Conservation (phyloP, 208 protist genomes). For the Acanthamoeba rhysodes region DNA sequence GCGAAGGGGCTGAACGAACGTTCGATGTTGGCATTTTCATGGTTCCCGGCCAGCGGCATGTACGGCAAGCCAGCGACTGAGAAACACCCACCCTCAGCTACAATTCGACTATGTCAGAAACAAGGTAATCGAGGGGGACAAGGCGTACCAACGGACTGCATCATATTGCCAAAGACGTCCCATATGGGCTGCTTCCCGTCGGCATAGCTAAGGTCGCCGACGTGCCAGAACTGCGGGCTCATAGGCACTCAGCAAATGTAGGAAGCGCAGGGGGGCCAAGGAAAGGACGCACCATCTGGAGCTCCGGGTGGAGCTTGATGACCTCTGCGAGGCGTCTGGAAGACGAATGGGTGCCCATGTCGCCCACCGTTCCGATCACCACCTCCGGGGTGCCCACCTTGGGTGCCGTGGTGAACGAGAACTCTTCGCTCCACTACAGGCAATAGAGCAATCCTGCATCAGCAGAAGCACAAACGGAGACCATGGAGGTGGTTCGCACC, state of each 20-base stretch:
- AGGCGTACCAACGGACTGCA: not conserved
- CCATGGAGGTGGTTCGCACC: not conserved
- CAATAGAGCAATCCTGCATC: not conserved
- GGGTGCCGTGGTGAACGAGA: not conserved
- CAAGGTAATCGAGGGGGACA: not conserved
- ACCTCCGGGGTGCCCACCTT: not conserved
- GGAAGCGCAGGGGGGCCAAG: not conserved
- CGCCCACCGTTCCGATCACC: not conserved
- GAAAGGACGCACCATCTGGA: not conserved
- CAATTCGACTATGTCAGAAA: too few species aligned
- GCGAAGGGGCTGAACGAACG: not conserved
- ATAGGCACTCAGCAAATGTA: not conserved
- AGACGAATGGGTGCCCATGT: not conserved
- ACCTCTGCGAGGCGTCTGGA: not conserved
- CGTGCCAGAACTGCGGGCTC: not conserved
- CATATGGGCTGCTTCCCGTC: not conserved
- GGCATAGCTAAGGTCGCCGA: slow-evolving; percentile 19
- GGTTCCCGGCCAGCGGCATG: not conserved
- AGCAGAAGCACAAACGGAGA: not conserved
- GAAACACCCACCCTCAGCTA: not conserved
- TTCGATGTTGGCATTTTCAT: not conserved
- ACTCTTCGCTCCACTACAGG: not conserved
- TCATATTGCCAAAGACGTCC: not conserved
- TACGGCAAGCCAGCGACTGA: not conserved
- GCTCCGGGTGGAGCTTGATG: not conserved